A percentile compares a stretch with the other conserved stretches of the same genome.
Conservation (phyloP, 139 green algal genomes). For the Chlamydomonas incerta region DNA sequence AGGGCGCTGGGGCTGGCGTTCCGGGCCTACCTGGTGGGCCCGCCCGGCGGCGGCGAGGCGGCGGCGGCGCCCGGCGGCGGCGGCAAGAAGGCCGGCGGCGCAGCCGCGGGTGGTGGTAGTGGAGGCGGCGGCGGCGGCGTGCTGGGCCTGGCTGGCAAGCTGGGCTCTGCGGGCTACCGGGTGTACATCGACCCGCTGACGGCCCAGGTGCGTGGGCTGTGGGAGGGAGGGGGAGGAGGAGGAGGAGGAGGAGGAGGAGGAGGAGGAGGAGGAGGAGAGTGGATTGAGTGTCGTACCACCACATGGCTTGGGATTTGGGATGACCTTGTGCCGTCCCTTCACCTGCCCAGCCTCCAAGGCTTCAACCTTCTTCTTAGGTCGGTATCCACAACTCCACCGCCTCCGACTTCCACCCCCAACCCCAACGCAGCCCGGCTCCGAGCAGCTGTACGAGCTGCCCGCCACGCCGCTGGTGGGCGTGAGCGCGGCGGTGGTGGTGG, state of each 20-base stretch:
- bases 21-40: slow-evolving; percentile 45
- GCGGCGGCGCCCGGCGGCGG: too few relatives aligned
- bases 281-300: too few relatives aligned
- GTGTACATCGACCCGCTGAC: slow-evolving; percentile 43
- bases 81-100: background rate
- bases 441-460: slow-evolving; percentile 15
- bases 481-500: slow-evolving; percentile 38
- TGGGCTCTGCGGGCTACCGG: slow-evolving; percentile 35
- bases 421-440: background rate
- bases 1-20: slow-evolving; percentile 56
- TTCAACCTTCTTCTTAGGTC: too few relatives aligned
- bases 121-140: background rate
- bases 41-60: background rate
- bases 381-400: too few relatives aligned
- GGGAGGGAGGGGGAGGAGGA: background rate
- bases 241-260: too few relatives aligned
- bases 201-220: background rate
- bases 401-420: background rate
- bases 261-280: too few relatives aligned
- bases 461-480: slow-evolving; percentile 41
- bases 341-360: too few relatives aligned
- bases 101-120: too few relatives aligned
- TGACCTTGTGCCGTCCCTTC: too few relatives aligned
- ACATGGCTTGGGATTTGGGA: too few relatives aligned
- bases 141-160: slow-evolving; percentile 3